Evolutionary conservation across 1,284 basidiomycete species (phyloP).

Genomic region (Austropuccinia psidii): DNA sequence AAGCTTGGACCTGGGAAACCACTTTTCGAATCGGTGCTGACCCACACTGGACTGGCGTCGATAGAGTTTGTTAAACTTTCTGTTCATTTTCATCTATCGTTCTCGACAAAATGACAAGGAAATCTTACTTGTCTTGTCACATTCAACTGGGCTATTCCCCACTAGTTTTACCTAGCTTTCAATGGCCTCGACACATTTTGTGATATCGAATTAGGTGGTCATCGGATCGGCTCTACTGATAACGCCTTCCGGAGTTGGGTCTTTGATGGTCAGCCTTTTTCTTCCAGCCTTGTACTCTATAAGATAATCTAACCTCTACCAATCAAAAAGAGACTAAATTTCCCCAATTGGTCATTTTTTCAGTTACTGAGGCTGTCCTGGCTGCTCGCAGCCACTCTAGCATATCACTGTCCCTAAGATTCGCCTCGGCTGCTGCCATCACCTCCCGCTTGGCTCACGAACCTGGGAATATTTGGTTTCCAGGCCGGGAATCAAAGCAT

Average conservation of each 20-base stretch:
- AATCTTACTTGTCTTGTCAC: no score
- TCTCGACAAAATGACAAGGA: no score
- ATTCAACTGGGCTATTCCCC: no score
- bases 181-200: conserved; percentile 37
- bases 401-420: conserved; percentile 10
- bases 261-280: conserved; percentile 24
- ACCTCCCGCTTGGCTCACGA: conserved; percentile 23
- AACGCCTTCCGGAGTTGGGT: conserved; percentile 35
- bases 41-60: conserved; percentile 1
- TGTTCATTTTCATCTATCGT: no score
- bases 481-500: no score
- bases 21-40: neutral
- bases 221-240: conserved; percentile 12
- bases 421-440: conserved; percentile 11
- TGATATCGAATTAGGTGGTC: conserved; percentile 12
- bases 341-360: no score
- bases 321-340: no score
- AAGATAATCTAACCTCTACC: no score
- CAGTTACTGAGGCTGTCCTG: conserved; percentile 16
- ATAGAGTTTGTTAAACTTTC: conserved; percentile 1
- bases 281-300: no score
- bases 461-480: conserved; percentile 20
- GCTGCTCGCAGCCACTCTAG: neutral
- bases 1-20: conserved; percentile 29
- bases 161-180: conserved; percentile 30